A percentile compares a stretch with the other conserved stretches of the same genome.
phyloP scores from a whole-genome alignment of 2,329 filamentous ascomycete species.

The Trichophyton rubrum region DNA sequence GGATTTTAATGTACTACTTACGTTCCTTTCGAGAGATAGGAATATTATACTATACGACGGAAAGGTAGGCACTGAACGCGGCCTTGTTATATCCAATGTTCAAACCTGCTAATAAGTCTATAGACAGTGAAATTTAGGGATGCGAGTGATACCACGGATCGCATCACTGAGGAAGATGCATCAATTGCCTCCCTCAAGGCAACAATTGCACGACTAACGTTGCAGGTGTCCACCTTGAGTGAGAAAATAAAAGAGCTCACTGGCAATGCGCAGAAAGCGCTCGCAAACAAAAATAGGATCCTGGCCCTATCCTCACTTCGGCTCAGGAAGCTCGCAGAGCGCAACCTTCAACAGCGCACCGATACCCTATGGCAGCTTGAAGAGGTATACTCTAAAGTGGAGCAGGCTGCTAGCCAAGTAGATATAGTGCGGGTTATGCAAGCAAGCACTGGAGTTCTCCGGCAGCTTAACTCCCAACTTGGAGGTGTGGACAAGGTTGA shows the following conservation, averaged over 20 bases:
- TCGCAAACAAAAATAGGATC: conserved; percentile 59
- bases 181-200: conserved; percentile 70
- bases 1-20: conserved; percentile 59
- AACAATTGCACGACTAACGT: conserved; percentile 55
- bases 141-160: conserved; percentile 33
- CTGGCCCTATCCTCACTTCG: conserved; percentile 67
- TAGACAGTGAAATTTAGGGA: conserved; percentile 62
- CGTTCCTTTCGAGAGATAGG: conserved; percentile 57
- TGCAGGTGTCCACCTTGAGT: conserved; percentile 54
- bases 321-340: conserved; percentile 70
- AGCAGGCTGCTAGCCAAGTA: conserved; percentile 74
- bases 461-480: conserved; percentile 59
- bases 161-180: conserved; percentile 64
- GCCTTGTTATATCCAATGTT: conserved; percentile 1
- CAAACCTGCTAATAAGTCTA: conserved; percentile 22
- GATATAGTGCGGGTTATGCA: conserved; percentile 75
- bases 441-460: conserved; percentile 59
- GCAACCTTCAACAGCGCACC: conserved; percentile 56
- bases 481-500: conserved; percentile 68
- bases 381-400: conserved; percentile 66
- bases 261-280: conserved; percentile 52
- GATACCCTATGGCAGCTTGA: conserved; percentile 70
- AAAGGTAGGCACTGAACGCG: conserved; percentile 24
- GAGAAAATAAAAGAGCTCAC: conserved; percentile 40
- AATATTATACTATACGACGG: conserved; percentile 37